Evolutionary conservation across 331 rosid species (phyloP).

Genomic region (Telfairia occidentalis): DNA sequence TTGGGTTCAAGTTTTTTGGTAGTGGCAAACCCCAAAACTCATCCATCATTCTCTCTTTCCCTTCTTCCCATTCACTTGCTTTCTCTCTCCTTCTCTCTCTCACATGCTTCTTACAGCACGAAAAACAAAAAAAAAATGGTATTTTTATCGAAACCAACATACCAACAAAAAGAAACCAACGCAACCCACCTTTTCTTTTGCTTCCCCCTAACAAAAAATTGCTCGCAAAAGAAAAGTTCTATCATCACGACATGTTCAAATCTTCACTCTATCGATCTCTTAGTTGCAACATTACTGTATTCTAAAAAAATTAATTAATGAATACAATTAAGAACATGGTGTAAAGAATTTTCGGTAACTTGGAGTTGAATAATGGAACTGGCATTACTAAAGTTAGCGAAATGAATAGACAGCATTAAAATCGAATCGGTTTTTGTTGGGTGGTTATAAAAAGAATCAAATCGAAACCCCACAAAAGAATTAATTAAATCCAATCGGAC

Average conservation of each 20-base stretch:
- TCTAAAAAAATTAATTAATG: no score
- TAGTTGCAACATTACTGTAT: no score
- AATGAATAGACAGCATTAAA: background rate
- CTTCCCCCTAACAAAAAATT: background rate
- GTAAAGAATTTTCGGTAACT: background rate
- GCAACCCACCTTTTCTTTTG: background rate
- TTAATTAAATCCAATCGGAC: background rate
- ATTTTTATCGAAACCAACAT: background rate
- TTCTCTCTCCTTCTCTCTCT: background rate
- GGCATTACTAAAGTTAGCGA: background rate
- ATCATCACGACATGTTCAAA: no score
- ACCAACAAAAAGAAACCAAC: background rate
- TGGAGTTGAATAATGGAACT: background rate
- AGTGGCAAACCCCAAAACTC: background rate
- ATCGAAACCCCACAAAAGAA: constrained; percentile 1
- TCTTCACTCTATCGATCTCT: no score
- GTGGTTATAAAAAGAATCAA: constrained; percentile 2
- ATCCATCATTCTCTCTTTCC: background rate
- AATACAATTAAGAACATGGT: no score
- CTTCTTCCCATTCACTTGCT: no score
- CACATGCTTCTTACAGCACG: background rate
- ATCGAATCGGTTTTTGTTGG: background rate
- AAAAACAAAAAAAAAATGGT: background rate
- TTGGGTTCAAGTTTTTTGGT: background rate
- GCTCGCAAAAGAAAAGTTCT: no score